These are phyloP conservation scores for Helicostylum pulchrum DNA, from an alignment of 192 early-diverging fungal species.

Conservation along the genomic window DNA sequence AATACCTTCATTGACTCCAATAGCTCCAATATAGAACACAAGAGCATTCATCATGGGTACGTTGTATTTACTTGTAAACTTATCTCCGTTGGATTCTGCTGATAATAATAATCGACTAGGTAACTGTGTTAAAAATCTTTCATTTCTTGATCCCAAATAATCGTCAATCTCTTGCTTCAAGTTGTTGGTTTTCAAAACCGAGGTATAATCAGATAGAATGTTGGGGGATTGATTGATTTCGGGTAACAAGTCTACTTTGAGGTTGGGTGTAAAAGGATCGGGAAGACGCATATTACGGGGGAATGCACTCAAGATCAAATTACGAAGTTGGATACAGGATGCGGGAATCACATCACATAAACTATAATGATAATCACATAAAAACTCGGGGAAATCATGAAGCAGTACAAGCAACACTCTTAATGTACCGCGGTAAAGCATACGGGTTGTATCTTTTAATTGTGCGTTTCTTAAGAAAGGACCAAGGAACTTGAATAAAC, in stretches of 20 bases:
- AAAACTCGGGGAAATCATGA: slow-evolving; percentile 97
- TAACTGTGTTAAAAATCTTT: slow-evolving; percentile 48
- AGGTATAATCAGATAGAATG: slow-evolving; percentile 84
- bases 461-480: slow-evolving; percentile 78
- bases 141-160: slow-evolving; percentile 20
- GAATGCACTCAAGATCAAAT: slow-evolving; percentile 95
- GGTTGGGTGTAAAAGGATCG: slow-evolving; percentile 93
- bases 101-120: not conserved
- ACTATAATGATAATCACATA: slow-evolving; percentile 87
- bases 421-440: slow-evolving; percentile 87
- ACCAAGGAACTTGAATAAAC: slow-evolving; percentile 81
- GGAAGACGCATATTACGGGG: slow-evolving; percentile 93
- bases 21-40: slow-evolving; percentile 85
- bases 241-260: slow-evolving; percentile 87
- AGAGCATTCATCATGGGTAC: slow-evolving; percentile 80
- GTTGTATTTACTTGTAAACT: slow-evolving; percentile 62
- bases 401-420: slow-evolving; percentile 88
- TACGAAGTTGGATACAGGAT: slow-evolving; percentile 90
- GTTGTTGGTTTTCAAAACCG: slow-evolving; percentile 52
- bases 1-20: slow-evolving; percentile 60
- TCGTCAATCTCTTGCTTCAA: slow-evolving; percentile 73
- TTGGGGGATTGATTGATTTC: slow-evolving; percentile 85
- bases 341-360: slow-evolving; percentile 91
- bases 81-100: not conserved
- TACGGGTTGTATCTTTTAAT: slow-evolving; percentile 67